Conservation (phyloP, 305 asterid species). For the Solanum hybrid region DNA sequence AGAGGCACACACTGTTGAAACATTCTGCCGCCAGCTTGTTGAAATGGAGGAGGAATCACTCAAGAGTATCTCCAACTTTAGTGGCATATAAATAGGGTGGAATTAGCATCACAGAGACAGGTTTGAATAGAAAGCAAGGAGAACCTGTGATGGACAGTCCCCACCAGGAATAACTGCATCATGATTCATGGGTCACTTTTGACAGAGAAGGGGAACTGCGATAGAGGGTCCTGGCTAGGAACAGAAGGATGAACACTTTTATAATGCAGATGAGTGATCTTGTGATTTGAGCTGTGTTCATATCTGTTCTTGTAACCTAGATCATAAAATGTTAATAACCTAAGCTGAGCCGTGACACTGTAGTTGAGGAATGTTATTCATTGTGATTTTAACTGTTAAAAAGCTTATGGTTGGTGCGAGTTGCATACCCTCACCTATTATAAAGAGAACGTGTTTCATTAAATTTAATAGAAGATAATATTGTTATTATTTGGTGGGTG, state of each 20-base stretch:
- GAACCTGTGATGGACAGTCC: not conserved
- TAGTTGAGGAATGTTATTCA: not conserved
- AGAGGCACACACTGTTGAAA: constrained; percentile 47
- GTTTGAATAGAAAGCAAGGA: not conserved
- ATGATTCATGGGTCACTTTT: not conserved
- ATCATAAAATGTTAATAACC: not conserved
- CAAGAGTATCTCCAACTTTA: constrained; percentile 36
- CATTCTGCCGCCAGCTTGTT: constrained; percentile 54
- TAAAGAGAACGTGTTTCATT: no score
- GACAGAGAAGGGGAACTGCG: not conserved
- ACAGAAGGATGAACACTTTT: not conserved
- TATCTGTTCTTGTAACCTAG: not conserved
- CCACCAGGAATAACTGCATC: not conserved
- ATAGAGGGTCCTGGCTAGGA: not conserved
- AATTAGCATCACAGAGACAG: not conserved
- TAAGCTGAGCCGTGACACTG: not conserved
- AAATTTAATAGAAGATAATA: not conserved
- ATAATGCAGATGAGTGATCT: not conserved
- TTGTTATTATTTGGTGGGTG: not conserved
- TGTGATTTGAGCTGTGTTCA: not conserved
- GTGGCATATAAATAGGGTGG: constrained; percentile 42
- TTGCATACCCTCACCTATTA: not conserved
- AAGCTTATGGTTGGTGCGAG: not conserved
- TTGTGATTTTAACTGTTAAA: not conserved
- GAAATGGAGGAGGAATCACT: constrained; percentile 87